phyloP scores from a whole-genome alignment of 2,329 filamentous ascomycete species.

The Phialocephala sp. region DNA sequence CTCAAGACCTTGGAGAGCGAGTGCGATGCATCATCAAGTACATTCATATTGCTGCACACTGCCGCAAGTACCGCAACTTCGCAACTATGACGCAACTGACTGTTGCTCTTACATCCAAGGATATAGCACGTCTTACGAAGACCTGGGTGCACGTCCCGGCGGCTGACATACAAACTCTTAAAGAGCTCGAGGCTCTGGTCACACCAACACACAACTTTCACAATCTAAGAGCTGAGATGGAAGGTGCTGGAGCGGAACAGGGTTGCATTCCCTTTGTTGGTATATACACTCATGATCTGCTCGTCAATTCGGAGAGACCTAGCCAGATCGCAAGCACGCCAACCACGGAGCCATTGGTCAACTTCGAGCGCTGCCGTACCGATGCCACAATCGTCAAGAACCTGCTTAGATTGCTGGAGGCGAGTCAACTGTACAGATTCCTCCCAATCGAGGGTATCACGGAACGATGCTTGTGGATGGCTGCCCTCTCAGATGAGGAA shows the following conservation, averaged over 20 bases:
- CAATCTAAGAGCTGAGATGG: slow-evolving; percentile 80
- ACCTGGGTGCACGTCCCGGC: slow-evolving; percentile 76
- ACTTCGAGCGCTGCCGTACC: slow-evolving; percentile 82
- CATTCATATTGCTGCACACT: slow-evolving; percentile 81
- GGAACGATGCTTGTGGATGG: slow-evolving; percentile 85
- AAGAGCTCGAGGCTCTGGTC: slow-evolving; percentile 73
- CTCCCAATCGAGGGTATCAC: slow-evolving; percentile 77
- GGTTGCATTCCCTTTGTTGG: slow-evolving; percentile 87
- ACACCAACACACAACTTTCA: slow-evolving; percentile 81
- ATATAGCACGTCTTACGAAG: slow-evolving; percentile 68
- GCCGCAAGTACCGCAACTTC: slow-evolving; percentile 78
- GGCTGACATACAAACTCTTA: slow-evolving; percentile 68
- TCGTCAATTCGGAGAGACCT: slow-evolving; percentile 81
- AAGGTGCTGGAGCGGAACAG: slow-evolving; percentile 63
- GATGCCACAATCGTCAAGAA: slow-evolving; percentile 81
- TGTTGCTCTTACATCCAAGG: slow-evolving; percentile 76
- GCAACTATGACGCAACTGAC: slow-evolving; percentile 83
- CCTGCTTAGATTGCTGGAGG: slow-evolving; percentile 77
- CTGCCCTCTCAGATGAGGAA: slow-evolving; percentile 76
- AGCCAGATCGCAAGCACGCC: slow-evolving; percentile 74
- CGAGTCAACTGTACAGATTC: slow-evolving; percentile 76
- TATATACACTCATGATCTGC: slow-evolving; percentile 81
- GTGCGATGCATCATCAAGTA: slow-evolving; percentile 79
- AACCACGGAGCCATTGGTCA: slow-evolving; percentile 72
- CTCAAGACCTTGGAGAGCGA: slow-evolving; percentile 72